Percentiles rank a stretch among this genome's conserved stretches.
Evolutionary conservation across 176 grass and related monocot species (phyloP).

Genomic region (Hordeum marinum): DNA sequence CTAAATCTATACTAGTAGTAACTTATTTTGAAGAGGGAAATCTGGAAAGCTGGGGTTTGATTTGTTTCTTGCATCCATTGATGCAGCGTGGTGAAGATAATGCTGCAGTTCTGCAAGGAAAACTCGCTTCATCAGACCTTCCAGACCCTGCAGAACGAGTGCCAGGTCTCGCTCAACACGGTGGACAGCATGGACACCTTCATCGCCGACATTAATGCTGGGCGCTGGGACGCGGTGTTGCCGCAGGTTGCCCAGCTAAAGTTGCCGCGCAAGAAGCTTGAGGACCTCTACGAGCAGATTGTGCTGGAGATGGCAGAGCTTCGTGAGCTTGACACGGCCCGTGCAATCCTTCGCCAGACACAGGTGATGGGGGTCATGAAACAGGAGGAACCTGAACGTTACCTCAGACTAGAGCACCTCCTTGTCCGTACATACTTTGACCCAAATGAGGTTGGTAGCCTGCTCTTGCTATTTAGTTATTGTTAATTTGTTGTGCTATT

Average conservation of each 20-base stretch:
- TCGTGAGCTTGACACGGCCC: conserved; percentile 83
- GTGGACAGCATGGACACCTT: conserved; percentile 91
- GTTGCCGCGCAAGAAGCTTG: conserved; percentile 81
- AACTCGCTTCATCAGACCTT: conserved; percentile 98
- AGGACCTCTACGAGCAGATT: conserved; percentile 99
- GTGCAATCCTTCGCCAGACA: conserved; percentile 90
- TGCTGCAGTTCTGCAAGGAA: conserved; percentile 97
- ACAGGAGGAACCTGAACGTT: conserved; percentile 96
- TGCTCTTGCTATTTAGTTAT: not conserved
- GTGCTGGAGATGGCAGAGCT: conserved; percentile 98
- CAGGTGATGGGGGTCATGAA: conserved; percentile 99
- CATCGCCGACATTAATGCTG: conserved; percentile 67
- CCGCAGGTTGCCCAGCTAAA: conserved; percentile 92
- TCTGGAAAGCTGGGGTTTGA: not conserved
- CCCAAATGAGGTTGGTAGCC: conserved; percentile 63
- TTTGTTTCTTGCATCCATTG: conserved; percentile 8
- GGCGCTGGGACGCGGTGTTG: conserved; percentile 90
- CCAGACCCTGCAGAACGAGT: conserved; percentile 91
- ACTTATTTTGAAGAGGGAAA: not conserved
- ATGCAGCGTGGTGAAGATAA: conserved; percentile 91
- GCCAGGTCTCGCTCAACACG: conserved; percentile 94
- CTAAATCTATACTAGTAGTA: not conserved
- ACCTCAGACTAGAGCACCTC: conserved; percentile 92
- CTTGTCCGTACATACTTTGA: conserved; percentile 93
- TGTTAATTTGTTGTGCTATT: not conserved